Base-by-base conservation (phyloP, 345 rosid species). In the Salix arbutifolia region DNA sequence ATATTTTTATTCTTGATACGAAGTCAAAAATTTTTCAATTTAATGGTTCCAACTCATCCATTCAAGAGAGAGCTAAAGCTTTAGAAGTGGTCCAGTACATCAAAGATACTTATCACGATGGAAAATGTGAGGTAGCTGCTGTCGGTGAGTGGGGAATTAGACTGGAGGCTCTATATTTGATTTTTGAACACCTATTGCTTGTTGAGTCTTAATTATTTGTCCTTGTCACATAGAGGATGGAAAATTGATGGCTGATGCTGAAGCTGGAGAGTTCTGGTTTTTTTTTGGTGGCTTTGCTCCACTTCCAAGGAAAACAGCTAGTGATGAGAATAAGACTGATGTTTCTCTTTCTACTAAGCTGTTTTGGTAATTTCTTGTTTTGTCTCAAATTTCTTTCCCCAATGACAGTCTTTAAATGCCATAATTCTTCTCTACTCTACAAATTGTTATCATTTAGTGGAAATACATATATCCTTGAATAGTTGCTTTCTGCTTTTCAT, bases 261-360 rank as follows among this genome's bases (percentile, higher is more conserved):
- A 94, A 80, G 86, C 93, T 84, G 98, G 99, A 76, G 99, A 96
- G 71, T 96, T 96, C 86, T 96, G 98, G 99, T 93, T 85, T 46
- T 80, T 92, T 60, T 96, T 96, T 83, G 99, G 99, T 81, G 99
- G 99, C 25, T 96, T 91, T 89, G 99, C 99, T 89, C 99, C 99
- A 71, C 97, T 96, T 80, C 91, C 97, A 42, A 88, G 94, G 85
- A 94, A 91, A 90, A 85, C 84, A 53, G 84, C 85, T 16, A 66
- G 62, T 79, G 89, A 74, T 65, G 94, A 90, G 77, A 91, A 92
- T 72, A 86, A 72, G 72, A 60, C 79, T 30, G 60, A 76, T 56
- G 91, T 74, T 72, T 83, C 89, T 79, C 73, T 81, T 48, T 44
- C 85, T 73, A 80, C 90, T 66, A 91, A 91, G 84, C 84, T 96